Conservation (phyloP, 225 moss, liverwort and hornwort genomes). For the Marchantia paleacea region DNA sequence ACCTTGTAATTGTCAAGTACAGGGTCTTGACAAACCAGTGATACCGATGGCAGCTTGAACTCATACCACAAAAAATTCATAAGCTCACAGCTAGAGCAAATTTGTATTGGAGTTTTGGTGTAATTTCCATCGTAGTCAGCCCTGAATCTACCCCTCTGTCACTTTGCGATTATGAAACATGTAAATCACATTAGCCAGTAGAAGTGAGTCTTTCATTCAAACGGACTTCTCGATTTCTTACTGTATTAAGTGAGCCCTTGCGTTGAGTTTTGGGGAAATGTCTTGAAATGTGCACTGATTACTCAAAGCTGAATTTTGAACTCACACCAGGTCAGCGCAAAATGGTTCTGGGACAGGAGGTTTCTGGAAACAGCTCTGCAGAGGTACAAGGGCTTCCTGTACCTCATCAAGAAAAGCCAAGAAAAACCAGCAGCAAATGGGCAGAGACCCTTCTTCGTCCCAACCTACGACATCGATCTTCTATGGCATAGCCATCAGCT, state of each 20-base stretch:
- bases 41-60: not conserved
- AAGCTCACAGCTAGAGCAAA: not conserved
- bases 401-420: slow-evolving; percentile 34
- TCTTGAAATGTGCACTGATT: no score
- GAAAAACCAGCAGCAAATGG: slow-evolving; percentile 1
- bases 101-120: no score
- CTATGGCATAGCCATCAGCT: slow-evolving; percentile 61
- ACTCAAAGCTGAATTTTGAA: not conserved
- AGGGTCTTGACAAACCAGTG: no score
- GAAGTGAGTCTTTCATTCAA: no score
- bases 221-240: no score
- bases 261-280: no score
- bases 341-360: slow-evolving; percentile 41
- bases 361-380: slow-evolving; percentile 37
- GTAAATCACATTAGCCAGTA: no score
- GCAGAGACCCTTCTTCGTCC: slow-evolving; percentile 40
- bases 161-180: no score
- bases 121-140: no score
- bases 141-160: no score
- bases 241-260: no score
- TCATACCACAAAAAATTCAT: not conserved
- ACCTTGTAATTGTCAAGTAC: no score
- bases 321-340: slow-evolving; percentile 36
- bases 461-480: slow-evolving; percentile 60
- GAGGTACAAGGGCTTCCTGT: slow-evolving; percentile 50